A percentile compares a stretch with the other conserved stretches of the same genome.
phyloP scores from a whole-genome alignment of 495 filamentous ascomycete species.

The Tricharina praecox region DNA sequence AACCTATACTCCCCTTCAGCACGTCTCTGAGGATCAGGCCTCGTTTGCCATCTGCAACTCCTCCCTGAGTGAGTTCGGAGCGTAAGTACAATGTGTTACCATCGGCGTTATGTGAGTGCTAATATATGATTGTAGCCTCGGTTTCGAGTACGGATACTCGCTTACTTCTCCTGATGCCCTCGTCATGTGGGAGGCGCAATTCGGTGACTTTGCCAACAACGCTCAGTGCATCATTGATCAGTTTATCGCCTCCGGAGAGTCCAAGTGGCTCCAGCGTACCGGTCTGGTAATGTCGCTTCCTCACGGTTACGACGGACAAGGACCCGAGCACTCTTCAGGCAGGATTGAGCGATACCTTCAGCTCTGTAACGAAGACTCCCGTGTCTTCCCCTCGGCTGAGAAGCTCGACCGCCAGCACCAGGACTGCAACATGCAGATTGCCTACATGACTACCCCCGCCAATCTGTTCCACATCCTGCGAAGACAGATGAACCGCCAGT shows the following conservation, averaged over 20 bases:
- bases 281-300: constrained; percentile 87
- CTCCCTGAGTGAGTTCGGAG: constrained; percentile 86
- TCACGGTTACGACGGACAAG: constrained; percentile 96
- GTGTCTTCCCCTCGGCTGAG: constrained; percentile 67
- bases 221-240: constrained; percentile 98
- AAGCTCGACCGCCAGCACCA: constrained; percentile 96
- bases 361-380: constrained; percentile 93
- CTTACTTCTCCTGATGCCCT: constrained; percentile 89
- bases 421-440: constrained; percentile 98
- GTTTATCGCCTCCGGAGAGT: constrained; percentile 92
- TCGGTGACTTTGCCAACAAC: constrained; percentile 99
- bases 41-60: constrained; percentile 96
- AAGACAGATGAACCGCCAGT: constrained; percentile 95
- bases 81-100: constrained; percentile 32
- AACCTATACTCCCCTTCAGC: constrained; percentile 82
- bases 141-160: constrained; percentile 98
- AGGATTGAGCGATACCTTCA: constrained; percentile 95
- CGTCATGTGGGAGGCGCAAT: constrained; percentile 98
- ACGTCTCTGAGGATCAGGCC: constrained; percentile 75
- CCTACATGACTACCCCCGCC: constrained; percentile 76
- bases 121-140: constrained; percentile 39
- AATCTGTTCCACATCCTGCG: constrained; percentile 94
- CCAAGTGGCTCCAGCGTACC: constrained; percentile 95
- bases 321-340: constrained; percentile 94
- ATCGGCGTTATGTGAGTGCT: constrained; percentile 9